Evolutionary conservation across 1,139 yeast genomes (phyloP).

Genomic region (Debaryomyces fabryi): DNA sequence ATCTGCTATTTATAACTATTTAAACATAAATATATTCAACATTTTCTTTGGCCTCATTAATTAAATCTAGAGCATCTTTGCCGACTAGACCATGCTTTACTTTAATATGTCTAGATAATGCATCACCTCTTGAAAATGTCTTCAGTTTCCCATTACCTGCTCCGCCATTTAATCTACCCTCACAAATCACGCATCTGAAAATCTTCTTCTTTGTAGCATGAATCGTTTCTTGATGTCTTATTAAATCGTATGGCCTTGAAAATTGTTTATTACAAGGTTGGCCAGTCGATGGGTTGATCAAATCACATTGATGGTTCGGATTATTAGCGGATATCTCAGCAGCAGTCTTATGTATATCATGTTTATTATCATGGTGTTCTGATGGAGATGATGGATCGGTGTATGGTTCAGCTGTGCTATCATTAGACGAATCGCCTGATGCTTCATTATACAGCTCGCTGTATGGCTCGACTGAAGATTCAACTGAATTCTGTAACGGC

Average conservation of each 20-base stretch:
- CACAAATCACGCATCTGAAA: conserved; percentile 52
- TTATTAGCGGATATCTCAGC: conserved; percentile 28
- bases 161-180: conserved; percentile 51
- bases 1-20: conserved; percentile 6
- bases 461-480: conserved; percentile 1
- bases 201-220: conserved; percentile 53
- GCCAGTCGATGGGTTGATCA: conserved; percentile 59
- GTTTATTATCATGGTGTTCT: not conserved
- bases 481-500: conserved; percentile 7
- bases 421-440: not conserved
- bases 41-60: conserved; percentile 74
- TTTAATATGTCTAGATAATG: conserved; percentile 51
- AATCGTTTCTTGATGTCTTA: conserved; percentile 53
- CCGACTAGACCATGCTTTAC: conserved; percentile 53
- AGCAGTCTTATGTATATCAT: conserved; percentile 18
- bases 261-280: conserved; percentile 48
- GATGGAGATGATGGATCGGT: conserved; percentile 6
- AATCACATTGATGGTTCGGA: conserved; percentile 49
- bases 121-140: conserved; percentile 53
- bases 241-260: conserved; percentile 51
- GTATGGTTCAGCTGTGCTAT: conserved; percentile 1
- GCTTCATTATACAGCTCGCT: not conserved
- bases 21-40: conserved; percentile 60
- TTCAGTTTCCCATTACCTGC: conserved; percentile 62
- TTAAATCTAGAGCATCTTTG: conserved; percentile 56